Base-by-base conservation (phyloP, 2,329 filamentous ascomycete species). In the Tolypocladium nubicola region DNA sequence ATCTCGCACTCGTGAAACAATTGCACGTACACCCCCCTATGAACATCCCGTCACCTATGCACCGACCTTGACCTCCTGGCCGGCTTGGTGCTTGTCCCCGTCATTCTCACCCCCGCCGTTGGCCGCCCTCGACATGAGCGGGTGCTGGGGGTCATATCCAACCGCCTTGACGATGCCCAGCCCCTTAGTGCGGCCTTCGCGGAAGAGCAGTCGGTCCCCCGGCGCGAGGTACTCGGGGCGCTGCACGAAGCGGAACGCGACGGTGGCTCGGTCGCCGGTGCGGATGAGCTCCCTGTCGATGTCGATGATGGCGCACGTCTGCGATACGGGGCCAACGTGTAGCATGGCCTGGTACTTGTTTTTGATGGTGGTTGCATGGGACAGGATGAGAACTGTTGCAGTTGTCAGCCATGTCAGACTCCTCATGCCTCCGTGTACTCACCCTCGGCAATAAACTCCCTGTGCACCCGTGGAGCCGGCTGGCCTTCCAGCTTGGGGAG, bases 291-390 rank as follows among this genome's bases (percentile, higher is more conserved):
- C 88, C n/a, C 93, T 86, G 69, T 99, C 94, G 63, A 99, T 94
- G 67, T 97, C 94, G 66, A 99, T 96, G 68, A 99, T 97, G 13
- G 91, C 86, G 68, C 94, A 99, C 0, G 94, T 99, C 74, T 99
- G 94, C 45, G 88, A 90, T 49, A 99, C 89, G 0, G 94, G 89
- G 0, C 94, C 94, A 5, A 99, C 92, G 66, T 99, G 94, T 26
- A 99, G 80, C 92, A 97, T 99, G 0, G 94, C 94, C 75, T 99
- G 94, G 64, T 99, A 99, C 66, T 91, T 93, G 0, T 86, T 90
- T 72, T 96, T 94, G 72, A 99, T 99, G 49, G 94, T 99, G 0
- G 94, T 99, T 0, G 93, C 91, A 67, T 99, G 94, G 4, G 89
- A 95, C 8, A 99, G 79, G 63, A 99, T 97, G 26, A 99, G 79